phyloP scores from a whole-genome alignment of 164 flowering plant species.

The Nymphaea thermarum region DNA sequence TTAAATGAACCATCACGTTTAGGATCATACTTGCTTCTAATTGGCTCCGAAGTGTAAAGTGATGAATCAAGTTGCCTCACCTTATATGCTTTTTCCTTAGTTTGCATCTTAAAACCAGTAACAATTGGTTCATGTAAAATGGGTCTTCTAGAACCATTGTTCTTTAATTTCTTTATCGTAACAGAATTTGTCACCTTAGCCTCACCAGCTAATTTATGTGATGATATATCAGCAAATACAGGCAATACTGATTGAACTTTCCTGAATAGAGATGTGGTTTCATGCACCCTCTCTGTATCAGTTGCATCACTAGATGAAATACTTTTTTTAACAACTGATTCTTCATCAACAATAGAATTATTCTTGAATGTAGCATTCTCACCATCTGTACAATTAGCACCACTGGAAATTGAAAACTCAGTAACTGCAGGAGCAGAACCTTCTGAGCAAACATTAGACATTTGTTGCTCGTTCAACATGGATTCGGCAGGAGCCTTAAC shows the following conservation, averaged over 20 bases:
- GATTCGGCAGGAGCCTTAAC: slow-evolving; percentile 14
- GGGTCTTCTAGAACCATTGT: slow-evolving; percentile 7
- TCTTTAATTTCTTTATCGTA: slow-evolving; percentile 21
- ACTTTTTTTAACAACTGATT: slow-evolving; percentile 38
- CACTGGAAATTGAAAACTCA: slow-evolving; percentile 26
- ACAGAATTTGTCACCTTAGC: slow-evolving; percentile 22
- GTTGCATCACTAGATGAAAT: slow-evolving; percentile 40
- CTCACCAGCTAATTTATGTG: slow-evolving; percentile 23
- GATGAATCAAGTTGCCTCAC: slow-evolving; percentile 25
- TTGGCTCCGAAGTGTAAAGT: slow-evolving; percentile 12
- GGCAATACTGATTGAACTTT: slow-evolving; percentile 10
- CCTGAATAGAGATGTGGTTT: slow-evolving; percentile 14
- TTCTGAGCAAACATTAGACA: slow-evolving; percentile 43
- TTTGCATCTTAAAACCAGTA: slow-evolving; percentile 15
- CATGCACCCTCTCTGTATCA: slow-evolving; percentile 27
- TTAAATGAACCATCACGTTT: slow-evolving; percentile 7
- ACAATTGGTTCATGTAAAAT: slow-evolving; percentile 10
- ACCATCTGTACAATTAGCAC: slow-evolving; percentile 28
- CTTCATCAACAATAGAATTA: slow-evolving; percentile 35
- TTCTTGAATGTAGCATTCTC: slow-evolving; percentile 13
- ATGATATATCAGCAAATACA: neutral
- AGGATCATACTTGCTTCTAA: slow-evolving; percentile 6
- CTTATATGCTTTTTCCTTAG: slow-evolving; percentile 22
- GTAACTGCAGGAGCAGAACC: slow-evolving; percentile 49
- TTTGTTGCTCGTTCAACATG: slow-evolving; percentile 31